Base-by-base conservation (phyloP, 257 asterid genomes). In the Fraxinus excelsior region DNA sequence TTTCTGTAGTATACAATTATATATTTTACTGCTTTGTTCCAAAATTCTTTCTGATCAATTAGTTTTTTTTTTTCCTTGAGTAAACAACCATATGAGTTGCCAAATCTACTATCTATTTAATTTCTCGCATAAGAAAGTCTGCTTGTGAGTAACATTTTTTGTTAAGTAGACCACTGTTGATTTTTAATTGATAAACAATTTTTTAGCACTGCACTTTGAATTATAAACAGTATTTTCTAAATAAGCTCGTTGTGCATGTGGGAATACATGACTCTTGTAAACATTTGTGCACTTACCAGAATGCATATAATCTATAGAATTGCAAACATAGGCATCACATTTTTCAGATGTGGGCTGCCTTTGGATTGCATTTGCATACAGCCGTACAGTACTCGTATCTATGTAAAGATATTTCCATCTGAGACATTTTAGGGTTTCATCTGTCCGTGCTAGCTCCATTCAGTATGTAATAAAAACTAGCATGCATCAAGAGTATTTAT, bases 281-380 rank as follows among this genome's bases (percentile, higher is more conserved):
- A 0, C 53, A 44, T 44, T 44, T 44, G 19, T 44, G 19, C n/a
- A 44, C 6, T 2, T 34, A 13, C 37, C 1, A 18, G 28, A 42
- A 65, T 42, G 71, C 71, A n/a, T 28, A 67, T n/a, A n/a, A n/a
- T n/a, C n/a, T n/a, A n/a, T 49, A 7, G 66, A 38, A 56, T 44
- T 53, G 64, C 64, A 53, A 53, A 26, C 32, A 2, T 2, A 12
- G 49, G 64, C 23, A n/a, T 56, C 29, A 7, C 26, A 56, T 56
- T 56, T 21, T 56, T 56, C 65, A 56, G 26, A 56, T 56, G 26
- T 56, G 12, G 4, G 4, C 65, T 56, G 29, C 65, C 23, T 56
- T 56, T 21, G 65, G 26, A n/a, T n/a, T 56, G 65, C 21, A 12
- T 56, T 56, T 56, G 7, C 11, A 8, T 56, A 56, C 23, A 29